These are phyloP conservation scores for Ramularia collo-cygni DNA, from an alignment of 2,329 filamentous ascomycete species.

Conservation along the genomic window DNA sequence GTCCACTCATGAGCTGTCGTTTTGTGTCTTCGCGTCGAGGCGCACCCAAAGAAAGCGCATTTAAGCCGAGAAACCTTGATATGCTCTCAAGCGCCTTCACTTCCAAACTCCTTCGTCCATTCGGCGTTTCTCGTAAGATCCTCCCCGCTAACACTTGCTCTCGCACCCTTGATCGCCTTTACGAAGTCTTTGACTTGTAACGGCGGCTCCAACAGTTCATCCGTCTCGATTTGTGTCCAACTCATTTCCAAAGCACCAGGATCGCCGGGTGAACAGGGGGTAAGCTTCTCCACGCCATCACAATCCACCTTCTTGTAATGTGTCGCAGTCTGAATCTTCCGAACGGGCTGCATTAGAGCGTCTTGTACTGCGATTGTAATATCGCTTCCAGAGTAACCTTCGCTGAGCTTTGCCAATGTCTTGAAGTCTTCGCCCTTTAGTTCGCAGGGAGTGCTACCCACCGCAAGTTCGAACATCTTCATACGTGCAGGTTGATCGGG, in stretches of 20 bases:
- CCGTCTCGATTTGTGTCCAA: constrained; percentile 79
- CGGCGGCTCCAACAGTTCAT: constrained; percentile 77
- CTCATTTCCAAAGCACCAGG: constrained; percentile 82
- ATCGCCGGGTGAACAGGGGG: constrained; percentile 91
- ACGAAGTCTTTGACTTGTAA: constrained; percentile 88
- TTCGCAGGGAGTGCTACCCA: constrained; percentile 88
- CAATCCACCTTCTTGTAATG: constrained; percentile 88
- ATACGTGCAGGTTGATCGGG: constrained; percentile 82
- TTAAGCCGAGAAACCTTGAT: too few species aligned
- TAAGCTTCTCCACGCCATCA: constrained; percentile 62
- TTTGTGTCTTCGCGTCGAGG: too few species aligned
- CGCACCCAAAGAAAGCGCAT: too few species aligned
- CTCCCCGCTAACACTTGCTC: constrained; percentile 83
- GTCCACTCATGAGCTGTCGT: too few species aligned
- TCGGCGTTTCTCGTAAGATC: constrained; percentile 80
- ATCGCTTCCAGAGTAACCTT: constrained; percentile 94
- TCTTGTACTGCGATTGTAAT: constrained; percentile 94
- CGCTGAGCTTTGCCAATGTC: constrained; percentile 70
- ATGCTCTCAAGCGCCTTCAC: constrained; percentile 66
- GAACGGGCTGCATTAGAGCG: constrained; percentile 92
- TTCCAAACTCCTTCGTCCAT: constrained; percentile 95
- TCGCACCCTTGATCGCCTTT: constrained; percentile 78
- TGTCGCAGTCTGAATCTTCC: constrained; percentile 94
- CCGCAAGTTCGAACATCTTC: constrained; percentile 89
- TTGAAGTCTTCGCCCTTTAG: constrained; percentile 72